phyloP scores from a whole-genome alignment of 1,139 yeast genomes.

The Candida mesenterica region DNA sequence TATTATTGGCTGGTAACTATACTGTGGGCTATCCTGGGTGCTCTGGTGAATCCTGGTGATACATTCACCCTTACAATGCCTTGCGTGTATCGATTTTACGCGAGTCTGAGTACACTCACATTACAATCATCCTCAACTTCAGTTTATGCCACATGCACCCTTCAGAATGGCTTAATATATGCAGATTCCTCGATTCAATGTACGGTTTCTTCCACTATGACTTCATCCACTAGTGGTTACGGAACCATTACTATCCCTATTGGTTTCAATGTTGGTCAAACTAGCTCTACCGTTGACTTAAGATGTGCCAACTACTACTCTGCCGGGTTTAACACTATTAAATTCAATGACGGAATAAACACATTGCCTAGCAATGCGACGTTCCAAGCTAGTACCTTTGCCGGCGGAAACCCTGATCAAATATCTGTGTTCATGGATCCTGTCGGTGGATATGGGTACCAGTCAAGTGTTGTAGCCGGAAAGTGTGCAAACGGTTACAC shows the following conservation, averaged over 20 bases:
- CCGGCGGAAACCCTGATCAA: slow-evolving; percentile 1
- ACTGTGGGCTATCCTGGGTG: background rate
- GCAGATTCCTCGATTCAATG: slow-evolving; percentile 26
- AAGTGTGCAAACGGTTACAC: slow-evolving; percentile 22
- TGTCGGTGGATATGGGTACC: too few species aligned
- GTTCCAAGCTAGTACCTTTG: slow-evolving; percentile 11
- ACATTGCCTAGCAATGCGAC: slow-evolving; percentile 14
- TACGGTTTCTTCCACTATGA: slow-evolving; percentile 19
- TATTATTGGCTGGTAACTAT: background rate
- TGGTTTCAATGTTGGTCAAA: slow-evolving; percentile 25
- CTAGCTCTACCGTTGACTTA: slow-evolving; percentile 19
- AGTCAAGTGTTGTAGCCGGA: slow-evolving; percentile 15
- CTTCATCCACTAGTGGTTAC: background rate
- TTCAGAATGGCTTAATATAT: background rate
- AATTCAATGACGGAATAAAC: slow-evolving; percentile 25
- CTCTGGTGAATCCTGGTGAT: background rate
- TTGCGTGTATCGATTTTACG: background rate
- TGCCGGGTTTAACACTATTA: slow-evolving; percentile 24
- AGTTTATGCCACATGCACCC: background rate
- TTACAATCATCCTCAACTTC: background rate
- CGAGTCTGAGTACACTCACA: background rate
- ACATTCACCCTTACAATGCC: background rate
- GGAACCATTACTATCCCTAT: slow-evolving; percentile 28
- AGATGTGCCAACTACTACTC: slow-evolving; percentile 18
- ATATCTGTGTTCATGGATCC: background rate